phyloP scores from a whole-genome alignment of 2,329 filamentous ascomycete genomes.

The Cladophialophora chaetospira region DNA sequence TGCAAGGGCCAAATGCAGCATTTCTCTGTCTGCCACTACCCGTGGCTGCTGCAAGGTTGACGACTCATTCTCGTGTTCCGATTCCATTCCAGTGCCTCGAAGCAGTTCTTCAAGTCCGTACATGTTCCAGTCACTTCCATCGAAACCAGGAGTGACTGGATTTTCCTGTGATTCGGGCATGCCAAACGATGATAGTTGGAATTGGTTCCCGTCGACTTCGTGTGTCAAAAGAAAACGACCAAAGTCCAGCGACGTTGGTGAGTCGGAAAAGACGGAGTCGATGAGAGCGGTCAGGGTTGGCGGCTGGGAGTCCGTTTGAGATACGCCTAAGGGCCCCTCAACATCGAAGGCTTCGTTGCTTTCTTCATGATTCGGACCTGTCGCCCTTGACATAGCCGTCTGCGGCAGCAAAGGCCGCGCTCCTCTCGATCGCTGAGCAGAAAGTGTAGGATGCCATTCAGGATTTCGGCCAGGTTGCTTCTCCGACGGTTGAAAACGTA shows the following conservation, averaged over 20 bases:
- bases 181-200: not conserved
- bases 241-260: too few species aligned
- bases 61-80: not conserved
- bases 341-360: too few species aligned
- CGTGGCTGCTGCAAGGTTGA: not conserved
- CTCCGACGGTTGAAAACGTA: not conserved
- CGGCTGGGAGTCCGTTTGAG: not conserved
- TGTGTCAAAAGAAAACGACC: not conserved
- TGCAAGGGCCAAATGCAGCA: not conserved
- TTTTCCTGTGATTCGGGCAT: not conserved
- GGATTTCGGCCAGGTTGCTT: not conserved
- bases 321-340: too few species aligned
- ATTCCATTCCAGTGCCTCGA: not conserved
- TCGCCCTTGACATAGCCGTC: too few species aligned
- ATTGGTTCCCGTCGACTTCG: not conserved
- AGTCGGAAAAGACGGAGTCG: too few species aligned
- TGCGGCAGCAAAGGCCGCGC: too few species aligned
- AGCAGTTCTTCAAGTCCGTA: not conserved
- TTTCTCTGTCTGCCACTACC: not conserved
- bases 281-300: not conserved
- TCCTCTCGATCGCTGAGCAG: not conserved
- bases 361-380: too few species aligned
- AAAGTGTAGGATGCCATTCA: not conserved
- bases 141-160: not conserved
- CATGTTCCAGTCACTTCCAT: constrained; percentile 1